phyloP scores from a whole-genome alignment of 2,329 filamentous ascomycete species.

The Calonectria pteridis region DNA sequence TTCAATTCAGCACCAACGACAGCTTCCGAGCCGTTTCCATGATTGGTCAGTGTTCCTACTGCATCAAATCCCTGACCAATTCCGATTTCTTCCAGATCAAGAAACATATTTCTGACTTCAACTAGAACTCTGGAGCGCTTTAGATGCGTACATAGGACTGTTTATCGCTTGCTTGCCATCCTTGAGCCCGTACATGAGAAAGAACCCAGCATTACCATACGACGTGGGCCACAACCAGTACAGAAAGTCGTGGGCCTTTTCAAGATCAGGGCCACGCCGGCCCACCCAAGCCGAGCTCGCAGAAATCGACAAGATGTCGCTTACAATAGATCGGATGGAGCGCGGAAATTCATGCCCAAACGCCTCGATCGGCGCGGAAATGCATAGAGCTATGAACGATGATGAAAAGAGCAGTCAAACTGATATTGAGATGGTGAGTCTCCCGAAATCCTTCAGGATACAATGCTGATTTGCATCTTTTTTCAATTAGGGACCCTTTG shows the following conservation, averaged over 20 bases:
- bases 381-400: background rate
- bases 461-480: background rate
- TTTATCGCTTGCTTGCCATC: background rate
- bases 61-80: too few species aligned
- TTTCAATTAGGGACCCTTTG: background rate
- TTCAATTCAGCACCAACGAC: background rate
- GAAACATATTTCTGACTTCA: background rate
- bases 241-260: background rate
- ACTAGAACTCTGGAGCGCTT: background rate
- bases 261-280: background rate
- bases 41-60: background rate
- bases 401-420: background rate
- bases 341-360: background rate
- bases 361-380: background rate
- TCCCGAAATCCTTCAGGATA: too few species aligned
- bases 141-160: background rate
- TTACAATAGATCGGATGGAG: background rate
- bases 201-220: background rate
- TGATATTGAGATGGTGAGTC: background rate
- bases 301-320: conserved; percentile 1
- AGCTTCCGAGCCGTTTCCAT: background rate
- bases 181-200: background rate
- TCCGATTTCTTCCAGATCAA: background rate
- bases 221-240: background rate
- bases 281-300: background rate